Percentiles rank a stretch among this genome's conserved stretches.
Evolutionary conservation across 2,329 filamentous ascomycete genomes (phyloP).

Genomic region (Aciculosporium take): DNA sequence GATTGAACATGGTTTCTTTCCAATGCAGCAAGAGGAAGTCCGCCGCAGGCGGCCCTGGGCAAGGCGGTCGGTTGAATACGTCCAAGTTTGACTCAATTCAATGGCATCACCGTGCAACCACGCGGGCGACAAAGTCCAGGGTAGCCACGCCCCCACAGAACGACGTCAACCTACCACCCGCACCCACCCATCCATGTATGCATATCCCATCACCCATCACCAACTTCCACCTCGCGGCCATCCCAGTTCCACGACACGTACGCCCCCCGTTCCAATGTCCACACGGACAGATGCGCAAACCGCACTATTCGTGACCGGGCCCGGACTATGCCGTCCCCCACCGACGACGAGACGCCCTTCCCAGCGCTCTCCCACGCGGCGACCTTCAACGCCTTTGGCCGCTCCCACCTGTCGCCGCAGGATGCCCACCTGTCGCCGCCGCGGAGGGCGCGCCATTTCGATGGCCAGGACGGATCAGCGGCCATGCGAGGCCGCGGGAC

Average conservation of each 20-base stretch:
- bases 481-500: conserved; percentile 29
- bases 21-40: no score
- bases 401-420: conserved; percentile 63
- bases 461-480: conserved; percentile 20
- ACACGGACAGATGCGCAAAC: neutral
- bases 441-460: conserved; percentile 25
- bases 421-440: conserved; percentile 66
- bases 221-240: neutral
- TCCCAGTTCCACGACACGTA: neutral
- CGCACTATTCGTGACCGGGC: neutral
- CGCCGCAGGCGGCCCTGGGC: no score
- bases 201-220: neutral
- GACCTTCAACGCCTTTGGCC: conserved; percentile 29
- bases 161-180: no score
- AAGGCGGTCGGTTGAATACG: no score
- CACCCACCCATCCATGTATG: no score
- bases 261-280: neutral
- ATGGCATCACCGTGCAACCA: no score
- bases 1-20: no score
- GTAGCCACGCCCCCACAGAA: no score
- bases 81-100: no score
- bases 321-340: conserved; percentile 20
- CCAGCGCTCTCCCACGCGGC: conserved; percentile 17
- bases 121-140: no score
- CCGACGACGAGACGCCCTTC: conserved; percentile 24